Conservation (phyloP, 2,329 filamentous ascomycete species). For the Capronia americana region DNA sequence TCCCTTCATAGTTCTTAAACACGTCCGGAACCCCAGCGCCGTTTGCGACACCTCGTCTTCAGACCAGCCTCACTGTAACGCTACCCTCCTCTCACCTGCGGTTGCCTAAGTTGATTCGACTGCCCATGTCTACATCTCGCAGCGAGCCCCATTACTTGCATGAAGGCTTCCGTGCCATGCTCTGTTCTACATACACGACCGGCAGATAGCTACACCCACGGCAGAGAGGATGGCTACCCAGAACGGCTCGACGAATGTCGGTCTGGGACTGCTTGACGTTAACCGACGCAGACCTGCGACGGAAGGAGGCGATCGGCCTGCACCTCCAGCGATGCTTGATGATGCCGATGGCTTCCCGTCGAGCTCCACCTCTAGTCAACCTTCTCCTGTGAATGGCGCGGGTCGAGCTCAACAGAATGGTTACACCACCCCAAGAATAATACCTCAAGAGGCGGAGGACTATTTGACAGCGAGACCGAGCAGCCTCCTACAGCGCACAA, state of each 20-base stretch:
- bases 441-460: slow-evolving; percentile 36
- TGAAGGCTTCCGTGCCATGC: slow-evolving; percentile 10
- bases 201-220: slow-evolving; percentile 18
- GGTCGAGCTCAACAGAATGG: slow-evolving; percentile 26
- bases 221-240: slow-evolving; percentile 27
- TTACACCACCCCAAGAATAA: slow-evolving; percentile 27
- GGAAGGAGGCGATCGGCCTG: slow-evolving; percentile 24
- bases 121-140: slow-evolving; percentile 3
- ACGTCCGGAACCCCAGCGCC: neutral
- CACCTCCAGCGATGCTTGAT: slow-evolving; percentile 11
- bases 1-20: neutral
- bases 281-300: slow-evolving; percentile 26
- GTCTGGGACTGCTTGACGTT: slow-evolving; percentile 26
- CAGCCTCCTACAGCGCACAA: slow-evolving; percentile 54
- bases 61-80: neutral
- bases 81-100: neutral
- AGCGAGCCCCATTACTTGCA: neutral
- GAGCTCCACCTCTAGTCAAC: slow-evolving; percentile 19
- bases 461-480: slow-evolving; percentile 27
- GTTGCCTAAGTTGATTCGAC: neutral
- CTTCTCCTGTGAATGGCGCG: slow-evolving; percentile 19
- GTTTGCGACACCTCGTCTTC: neutral
- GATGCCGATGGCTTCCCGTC: slow-evolving; percentile 22
- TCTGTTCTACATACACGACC: slow-evolving; percentile 10
- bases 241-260: slow-evolving; percentile 17